Evolutionary conservation across 129 eudicot species (phyloP).

Genomic region (Cynara cardunculus): DNA sequence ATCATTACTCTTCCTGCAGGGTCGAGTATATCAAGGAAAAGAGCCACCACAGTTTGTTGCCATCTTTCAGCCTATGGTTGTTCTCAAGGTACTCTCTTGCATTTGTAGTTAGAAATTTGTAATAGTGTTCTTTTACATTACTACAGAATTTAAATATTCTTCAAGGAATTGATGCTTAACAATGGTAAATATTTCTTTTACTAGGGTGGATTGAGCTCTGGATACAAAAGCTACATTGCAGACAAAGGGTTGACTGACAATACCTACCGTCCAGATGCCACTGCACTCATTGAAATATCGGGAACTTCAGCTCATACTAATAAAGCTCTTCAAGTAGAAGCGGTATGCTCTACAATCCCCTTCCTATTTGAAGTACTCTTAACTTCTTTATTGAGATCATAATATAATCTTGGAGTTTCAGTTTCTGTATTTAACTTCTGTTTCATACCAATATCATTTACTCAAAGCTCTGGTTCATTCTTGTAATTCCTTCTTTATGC

Average conservation of each 20-base stretch:
- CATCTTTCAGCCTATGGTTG: conserved; percentile 87
- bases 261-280: conserved; percentile 64
- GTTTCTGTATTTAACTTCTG: not conserved
- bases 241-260: conserved; percentile 87
- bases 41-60: conserved; percentile 97
- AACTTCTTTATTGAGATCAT: not conserved
- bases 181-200: not conserved
- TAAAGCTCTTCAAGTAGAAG: conserved; percentile 81
- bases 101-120: not conserved
- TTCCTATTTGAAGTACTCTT: not conserved
- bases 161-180: not conserved
- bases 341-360: conserved; percentile 41
- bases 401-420: not conserved
- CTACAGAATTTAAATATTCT: not conserved
- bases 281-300: conserved; percentile 80
- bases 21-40: conserved; percentile 89
- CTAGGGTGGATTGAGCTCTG: conserved; percentile 94
- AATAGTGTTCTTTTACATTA: conserved; percentile 9
- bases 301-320: conserved; percentile 86
- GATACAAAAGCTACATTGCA: conserved; percentile 75
- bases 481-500: not conserved
- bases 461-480: not conserved
- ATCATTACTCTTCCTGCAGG: conserved; percentile 41
- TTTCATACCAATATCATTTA: not conserved
- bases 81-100: conserved; percentile 66